Conservation (phyloP, 2,329 filamentous ascomycete species). For the Verticillium albo-atrum region DNA sequence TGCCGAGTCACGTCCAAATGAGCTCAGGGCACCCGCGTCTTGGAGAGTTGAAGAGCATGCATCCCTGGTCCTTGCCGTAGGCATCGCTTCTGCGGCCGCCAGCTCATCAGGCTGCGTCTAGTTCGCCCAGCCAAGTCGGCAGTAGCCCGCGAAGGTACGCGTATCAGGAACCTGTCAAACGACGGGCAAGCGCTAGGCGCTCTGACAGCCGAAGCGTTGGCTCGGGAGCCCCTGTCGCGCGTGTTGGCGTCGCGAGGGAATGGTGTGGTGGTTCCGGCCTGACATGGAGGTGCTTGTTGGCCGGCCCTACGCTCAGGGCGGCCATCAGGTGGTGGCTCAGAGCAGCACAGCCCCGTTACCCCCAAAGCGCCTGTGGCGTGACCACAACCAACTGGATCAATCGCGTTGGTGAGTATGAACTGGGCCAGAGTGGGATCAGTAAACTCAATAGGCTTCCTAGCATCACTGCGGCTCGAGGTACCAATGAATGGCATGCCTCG, state of each 20-base stretch:
- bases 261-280: too few species aligned
- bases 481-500: too few species aligned
- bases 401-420: too few species aligned
- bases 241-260: neutral
- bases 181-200: neutral
- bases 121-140: neutral
- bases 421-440: too few species aligned
- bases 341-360: neutral
- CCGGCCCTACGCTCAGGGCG: neutral
- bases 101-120: neutral
- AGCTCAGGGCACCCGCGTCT: neutral
- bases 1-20: neutral
- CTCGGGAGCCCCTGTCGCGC: neutral
- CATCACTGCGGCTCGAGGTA: too few species aligned
- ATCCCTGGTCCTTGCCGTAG: neutral
- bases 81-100: neutral
- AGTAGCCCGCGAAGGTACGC: neutral
- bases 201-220: neutral
- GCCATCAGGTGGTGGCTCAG: neutral
- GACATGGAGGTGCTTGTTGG: neutral
- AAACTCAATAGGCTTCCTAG: too few species aligned
- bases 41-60: too few species aligned
- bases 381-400: too few species aligned
- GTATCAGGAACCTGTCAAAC: neutral
- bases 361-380: neutral